These are phyloP conservation scores for Mrakia blollopis DNA, from an alignment of 768 basidiomycete species.

Conservation along the genomic window DNA sequence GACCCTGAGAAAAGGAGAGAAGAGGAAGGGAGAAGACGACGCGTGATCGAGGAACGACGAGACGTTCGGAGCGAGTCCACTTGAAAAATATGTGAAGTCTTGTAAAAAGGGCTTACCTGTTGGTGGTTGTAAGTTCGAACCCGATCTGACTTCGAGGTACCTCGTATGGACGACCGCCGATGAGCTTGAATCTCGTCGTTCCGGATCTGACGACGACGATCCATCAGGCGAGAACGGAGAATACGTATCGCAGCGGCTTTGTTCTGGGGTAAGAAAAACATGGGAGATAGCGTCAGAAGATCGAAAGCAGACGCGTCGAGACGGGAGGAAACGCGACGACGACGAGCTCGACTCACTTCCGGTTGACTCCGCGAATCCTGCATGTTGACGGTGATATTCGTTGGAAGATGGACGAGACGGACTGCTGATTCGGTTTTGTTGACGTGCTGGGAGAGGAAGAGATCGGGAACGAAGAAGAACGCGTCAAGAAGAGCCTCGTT, in stretches of 20 bases:
- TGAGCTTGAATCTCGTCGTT: neutral
- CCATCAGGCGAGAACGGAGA: neutral
- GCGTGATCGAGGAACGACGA: neutral
- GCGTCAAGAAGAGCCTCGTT: neutral
- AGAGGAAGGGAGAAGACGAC: neutral
- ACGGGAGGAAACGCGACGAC: neutral
- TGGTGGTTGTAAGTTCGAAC: neutral
- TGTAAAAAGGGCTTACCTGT: neutral
- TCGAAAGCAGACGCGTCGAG: neutral
- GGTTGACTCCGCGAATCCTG: constrained; percentile 20
- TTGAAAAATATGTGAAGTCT: no score
- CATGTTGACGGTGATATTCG: constrained; percentile 56
- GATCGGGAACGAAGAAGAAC: neutral
- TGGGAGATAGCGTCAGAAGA: neutral
- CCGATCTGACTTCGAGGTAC: constrained; percentile 4
- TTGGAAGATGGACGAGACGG: constrained; percentile 83
- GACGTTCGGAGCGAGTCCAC: no score
- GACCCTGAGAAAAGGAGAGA: neutral
- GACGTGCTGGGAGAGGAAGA: constrained; percentile 62
- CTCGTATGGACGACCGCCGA: neutral
- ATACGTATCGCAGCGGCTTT: neutral
- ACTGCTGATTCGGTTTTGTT: constrained; percentile 99
- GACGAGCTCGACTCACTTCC: neutral
- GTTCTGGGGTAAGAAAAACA: neutral
- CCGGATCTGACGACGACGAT: neutral